Evolutionary conservation across 768 basidiomycete species (phyloP).

Genomic region (Suillus spraguei): DNA sequence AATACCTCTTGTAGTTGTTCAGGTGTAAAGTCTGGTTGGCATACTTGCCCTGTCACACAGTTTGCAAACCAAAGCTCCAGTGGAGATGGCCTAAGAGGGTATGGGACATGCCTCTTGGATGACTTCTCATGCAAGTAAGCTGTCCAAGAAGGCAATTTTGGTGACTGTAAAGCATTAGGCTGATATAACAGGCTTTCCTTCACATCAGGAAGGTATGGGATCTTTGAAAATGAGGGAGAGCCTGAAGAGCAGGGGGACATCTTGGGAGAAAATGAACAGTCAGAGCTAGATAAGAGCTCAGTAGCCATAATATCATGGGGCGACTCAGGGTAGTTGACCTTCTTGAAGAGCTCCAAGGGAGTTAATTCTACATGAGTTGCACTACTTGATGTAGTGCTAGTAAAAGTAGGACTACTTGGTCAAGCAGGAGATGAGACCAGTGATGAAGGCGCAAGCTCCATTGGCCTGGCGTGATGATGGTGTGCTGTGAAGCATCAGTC

Average conservation of each 20-base stretch:
- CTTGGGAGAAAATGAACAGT: background rate
- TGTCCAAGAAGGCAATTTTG: background rate
- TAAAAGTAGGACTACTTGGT: background rate
- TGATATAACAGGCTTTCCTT: background rate
- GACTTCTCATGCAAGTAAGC: background rate
- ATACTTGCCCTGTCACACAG: background rate
- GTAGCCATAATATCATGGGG: background rate
- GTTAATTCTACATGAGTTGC: background rate
- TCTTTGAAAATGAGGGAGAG: background rate
- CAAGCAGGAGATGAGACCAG: background rate
- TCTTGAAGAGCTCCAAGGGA: background rate
- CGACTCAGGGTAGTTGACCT: background rate
- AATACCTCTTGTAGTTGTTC: background rate
- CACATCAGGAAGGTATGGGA: background rate
- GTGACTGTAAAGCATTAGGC: background rate
- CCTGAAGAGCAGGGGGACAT: background rate
- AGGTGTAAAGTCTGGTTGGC: background rate
- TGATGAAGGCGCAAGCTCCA: background rate
- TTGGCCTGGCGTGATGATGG: background rate
- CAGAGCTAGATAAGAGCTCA: background rate
- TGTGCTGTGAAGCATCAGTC: background rate
- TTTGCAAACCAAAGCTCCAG: background rate
- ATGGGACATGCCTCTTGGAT: background rate
- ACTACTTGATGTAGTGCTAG: background rate
- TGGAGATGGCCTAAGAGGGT: background rate